These are phyloP conservation scores for Kodamaea suecica DNA, from an alignment of 1,139 yeast genomes.

Conservation along the genomic window DNA sequence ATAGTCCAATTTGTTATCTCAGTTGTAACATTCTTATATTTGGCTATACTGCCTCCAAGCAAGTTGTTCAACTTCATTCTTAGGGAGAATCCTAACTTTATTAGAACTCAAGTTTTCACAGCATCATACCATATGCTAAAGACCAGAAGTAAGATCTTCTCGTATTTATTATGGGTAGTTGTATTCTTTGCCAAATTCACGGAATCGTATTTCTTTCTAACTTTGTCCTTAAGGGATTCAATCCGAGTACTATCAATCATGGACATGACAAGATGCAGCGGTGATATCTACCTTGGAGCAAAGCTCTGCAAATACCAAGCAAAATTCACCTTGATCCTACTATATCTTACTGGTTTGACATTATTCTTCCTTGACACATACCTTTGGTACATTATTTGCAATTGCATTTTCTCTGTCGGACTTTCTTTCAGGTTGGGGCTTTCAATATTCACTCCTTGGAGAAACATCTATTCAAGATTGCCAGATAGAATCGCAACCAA, in stretches of 20 bases:
- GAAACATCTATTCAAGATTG: constrained; percentile 67
- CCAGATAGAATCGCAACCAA: constrained; percentile 59
- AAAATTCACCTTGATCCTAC: constrained; percentile 49
- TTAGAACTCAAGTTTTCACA: constrained; percentile 32
- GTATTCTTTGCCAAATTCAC: constrained; percentile 70
- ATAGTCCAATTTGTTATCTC: constrained; percentile 61
- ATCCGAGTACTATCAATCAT: constrained; percentile 61
- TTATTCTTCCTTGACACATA: constrained; percentile 83
- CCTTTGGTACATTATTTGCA: constrained; percentile 84
- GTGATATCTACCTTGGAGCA: constrained; percentile 52
- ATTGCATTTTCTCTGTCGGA: constrained; percentile 67
- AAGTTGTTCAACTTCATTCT: constrained; percentile 38
- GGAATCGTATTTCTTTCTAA: constrained; percentile 79
- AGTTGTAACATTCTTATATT: constrained; percentile 54
- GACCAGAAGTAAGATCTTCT: constrained; percentile 51
- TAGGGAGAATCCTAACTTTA: constrained; percentile 7
- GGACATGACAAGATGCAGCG: constrained; percentile 59
- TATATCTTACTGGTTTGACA: constrained; percentile 64
- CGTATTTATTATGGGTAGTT: constrained; percentile 62
- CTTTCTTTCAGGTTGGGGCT: constrained; percentile 72
- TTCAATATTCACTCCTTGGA: constrained; percentile 85
- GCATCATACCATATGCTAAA: constrained; percentile 54
- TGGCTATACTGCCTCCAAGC: constrained; percentile 53
- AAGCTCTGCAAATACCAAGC: constrained; percentile 61
- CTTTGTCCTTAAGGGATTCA: constrained; percentile 77